Base-by-base conservation (phyloP, 371 early-diverging fungal species). In the Apophysomyces variabilis region DNA sequence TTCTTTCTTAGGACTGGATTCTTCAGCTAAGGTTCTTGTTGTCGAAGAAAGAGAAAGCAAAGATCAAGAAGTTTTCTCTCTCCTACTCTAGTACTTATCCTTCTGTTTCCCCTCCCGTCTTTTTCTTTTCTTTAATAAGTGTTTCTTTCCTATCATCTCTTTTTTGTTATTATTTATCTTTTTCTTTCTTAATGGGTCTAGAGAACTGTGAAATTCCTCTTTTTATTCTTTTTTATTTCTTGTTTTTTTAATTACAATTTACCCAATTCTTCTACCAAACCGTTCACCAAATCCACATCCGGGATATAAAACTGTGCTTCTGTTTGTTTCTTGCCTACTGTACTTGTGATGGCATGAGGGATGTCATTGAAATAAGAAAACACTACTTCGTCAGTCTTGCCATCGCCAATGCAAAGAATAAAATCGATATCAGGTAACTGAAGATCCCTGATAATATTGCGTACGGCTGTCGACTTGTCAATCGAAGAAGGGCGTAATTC, bases 271-370 rank as follows among this genome's bases (percentile, higher is more conserved):
- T 78, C 83, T 13, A 89, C 70, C 50, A 92, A 69, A n/a, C 69
- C 79, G 63, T 85, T 85, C 12, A 92, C 90, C 60, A 89, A 82
- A 18, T 76, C 78, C 9, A 88, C 88, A 66, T 79, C 80, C 5
- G 93, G 92, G 58, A 97, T 84, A 67, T 90, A 97, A 70, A 84
- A 92, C 65, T 87, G 87, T 39, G 99, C 98, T 67, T 95, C 95
- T 0, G 99, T 96, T 73, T 92, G 92, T 71, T 98, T 98, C 82
- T 95, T 95, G 12, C 98, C 99, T 6, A 98, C 98, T 0, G 98
- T 98, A 60, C 91, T 86, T 12, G 96, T 97, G 61, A 92, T 85
- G 32, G 86, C 72, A 61, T 86, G 74, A 1, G 85, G 81, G 18
- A 85, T 83, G 66, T 88, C 85, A 37, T 89, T 90, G 16, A 97